Evolutionary conservation across 2,329 filamentous ascomycete species (phyloP).

Genomic region (Lomentospora prolificans): DNA sequence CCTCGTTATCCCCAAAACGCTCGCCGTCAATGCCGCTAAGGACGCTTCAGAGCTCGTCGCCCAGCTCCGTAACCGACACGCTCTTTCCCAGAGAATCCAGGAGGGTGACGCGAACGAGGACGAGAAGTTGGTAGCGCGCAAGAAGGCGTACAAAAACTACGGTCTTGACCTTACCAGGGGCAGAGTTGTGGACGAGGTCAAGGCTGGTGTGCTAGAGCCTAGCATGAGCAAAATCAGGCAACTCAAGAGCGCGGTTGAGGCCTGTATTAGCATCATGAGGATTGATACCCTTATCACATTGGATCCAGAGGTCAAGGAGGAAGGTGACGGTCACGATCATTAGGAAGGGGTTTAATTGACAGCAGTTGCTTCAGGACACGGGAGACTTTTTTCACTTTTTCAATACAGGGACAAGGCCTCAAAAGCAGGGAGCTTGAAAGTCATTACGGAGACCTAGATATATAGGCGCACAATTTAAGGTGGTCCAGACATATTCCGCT

Average conservation of each 20-base stretch:
- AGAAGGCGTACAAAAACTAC: conserved; percentile 98
- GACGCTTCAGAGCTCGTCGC: conserved; percentile 92
- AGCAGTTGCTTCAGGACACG: not conserved
- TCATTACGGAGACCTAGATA: not conserved
- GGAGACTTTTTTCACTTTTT: not conserved
- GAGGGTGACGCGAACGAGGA: conserved; percentile 78
- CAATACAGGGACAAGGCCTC: not conserved
- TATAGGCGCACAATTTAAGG: not conserved
- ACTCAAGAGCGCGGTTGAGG: conserved; percentile 96
- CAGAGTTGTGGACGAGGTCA: conserved; percentile 85
- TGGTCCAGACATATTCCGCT: not conserved
- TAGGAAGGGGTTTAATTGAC: conserved; percentile 26
- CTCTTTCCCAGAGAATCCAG: conserved; percentile 82
- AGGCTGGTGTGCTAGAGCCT: conserved; percentile 90
- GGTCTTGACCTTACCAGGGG: conserved; percentile 83
- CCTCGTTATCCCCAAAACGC: conserved; percentile 88
- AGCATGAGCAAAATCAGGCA: conserved; percentile 98
- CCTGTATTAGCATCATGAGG: conserved; percentile 97
- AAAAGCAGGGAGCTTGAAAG: conserved; percentile 4
- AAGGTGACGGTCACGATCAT: conserved; percentile 81
- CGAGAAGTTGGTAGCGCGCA: conserved; percentile 80
- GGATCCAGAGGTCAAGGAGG: conserved; percentile 74
- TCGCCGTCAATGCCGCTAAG: conserved; percentile 94
- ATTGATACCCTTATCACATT: conserved; percentile 98
- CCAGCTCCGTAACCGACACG: conserved; percentile 88